Base-by-base conservation (phyloP, 345 rosid genomes). In the Syzygium oleosum region DNA sequence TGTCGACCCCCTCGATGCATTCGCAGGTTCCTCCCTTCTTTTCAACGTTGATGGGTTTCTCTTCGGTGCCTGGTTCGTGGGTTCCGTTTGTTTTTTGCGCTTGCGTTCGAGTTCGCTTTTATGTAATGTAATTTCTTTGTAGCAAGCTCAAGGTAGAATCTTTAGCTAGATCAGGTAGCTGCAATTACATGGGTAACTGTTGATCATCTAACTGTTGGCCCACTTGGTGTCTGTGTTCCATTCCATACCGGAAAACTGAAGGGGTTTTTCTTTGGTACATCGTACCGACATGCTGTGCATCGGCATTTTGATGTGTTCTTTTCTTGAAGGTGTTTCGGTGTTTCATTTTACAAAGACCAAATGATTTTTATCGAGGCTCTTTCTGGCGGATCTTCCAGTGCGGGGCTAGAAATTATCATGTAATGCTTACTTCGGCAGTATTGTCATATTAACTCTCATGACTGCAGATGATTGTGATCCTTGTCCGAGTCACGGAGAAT, bases 391-490 rank as follows among this genome's bases (percentile, higher is more conserved):
- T 49, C 49, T 73, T 73, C 83, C 15, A 0, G 15, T 38, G 29
- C 49, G 2, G n/a, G 43, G 46, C 52, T 65, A 38, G 19, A 51
- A 86, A 31, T 12, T 65, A n/a, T 46, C 9, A 46, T 41, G 52
- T 52, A 15, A 23, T 55, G 46, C 17, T 29, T 27, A 46, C 55
- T 7, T 46, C 0, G 12, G 5, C 38, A 3, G 52, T 83, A 41
- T 21, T 63, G 51, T 34, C 51, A n/a, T 54, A 51, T 63, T 31
- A 14, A 54, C 34, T 84, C 27, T 73, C 34, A 5, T 80, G 52
- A 25, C 90, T 86, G 56, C 95, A 96, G 99, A 96, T 91, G 86
- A 85, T 49, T 97, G 98, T 88, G 95, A 95, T 89, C 94, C 98
- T 17, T 96, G 98, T 88, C 98, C 98, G 19, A 84, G 85, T 52